phyloP scores from a whole-genome alignment of 2,329 filamentous ascomycete genomes.

The Fusarium chaquense region DNA sequence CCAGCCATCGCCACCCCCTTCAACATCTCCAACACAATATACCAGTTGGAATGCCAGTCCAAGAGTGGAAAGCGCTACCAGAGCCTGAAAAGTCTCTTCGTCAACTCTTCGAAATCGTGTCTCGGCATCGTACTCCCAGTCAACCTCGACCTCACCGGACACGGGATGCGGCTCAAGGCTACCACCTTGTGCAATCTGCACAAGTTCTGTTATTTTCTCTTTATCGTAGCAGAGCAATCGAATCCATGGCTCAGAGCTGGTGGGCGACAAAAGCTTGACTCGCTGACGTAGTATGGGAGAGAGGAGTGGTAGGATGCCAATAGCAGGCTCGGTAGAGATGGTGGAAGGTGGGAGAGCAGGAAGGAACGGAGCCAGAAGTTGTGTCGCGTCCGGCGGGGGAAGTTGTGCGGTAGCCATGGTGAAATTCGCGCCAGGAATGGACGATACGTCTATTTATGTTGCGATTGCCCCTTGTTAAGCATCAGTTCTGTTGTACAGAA shows the following conservation, averaged over 20 bases:
- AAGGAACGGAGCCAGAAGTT: conserved; percentile 67
- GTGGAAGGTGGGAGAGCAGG: conserved; percentile 70
- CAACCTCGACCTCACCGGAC: conserved; percentile 82
- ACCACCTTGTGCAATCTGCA: conserved; percentile 71
- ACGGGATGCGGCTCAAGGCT: conserved; percentile 82
- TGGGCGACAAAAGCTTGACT: conserved; percentile 72
- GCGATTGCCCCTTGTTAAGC: conserved; percentile 15
- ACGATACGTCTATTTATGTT: conserved; percentile 2
- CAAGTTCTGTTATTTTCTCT: conserved; percentile 66
- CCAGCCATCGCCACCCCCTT: conserved; percentile 74
- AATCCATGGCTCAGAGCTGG: conserved; percentile 76
- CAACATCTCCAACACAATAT: conserved; percentile 75
- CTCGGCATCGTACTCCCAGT: conserved; percentile 73
- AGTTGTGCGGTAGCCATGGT: conserved; percentile 51
- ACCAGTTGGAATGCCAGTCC: conserved; percentile 74
- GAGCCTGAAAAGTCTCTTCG: conserved; percentile 78
- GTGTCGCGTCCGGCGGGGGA: conserved; percentile 59
- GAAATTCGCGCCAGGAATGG: conserved; percentile 3
- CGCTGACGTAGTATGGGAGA: conserved; percentile 75
- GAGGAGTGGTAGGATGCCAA: conserved; percentile 68
- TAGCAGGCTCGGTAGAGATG: conserved; percentile 67
- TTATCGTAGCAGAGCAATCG: conserved; percentile 77
- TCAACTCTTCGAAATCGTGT: conserved; percentile 77
- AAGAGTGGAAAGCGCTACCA: conserved; percentile 71
- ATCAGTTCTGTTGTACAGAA: conserved; percentile 3